These are phyloP conservation scores for Salvia sclarea DNA, from an alignment of 305 asterid species.

Conservation along the genomic window DNA sequence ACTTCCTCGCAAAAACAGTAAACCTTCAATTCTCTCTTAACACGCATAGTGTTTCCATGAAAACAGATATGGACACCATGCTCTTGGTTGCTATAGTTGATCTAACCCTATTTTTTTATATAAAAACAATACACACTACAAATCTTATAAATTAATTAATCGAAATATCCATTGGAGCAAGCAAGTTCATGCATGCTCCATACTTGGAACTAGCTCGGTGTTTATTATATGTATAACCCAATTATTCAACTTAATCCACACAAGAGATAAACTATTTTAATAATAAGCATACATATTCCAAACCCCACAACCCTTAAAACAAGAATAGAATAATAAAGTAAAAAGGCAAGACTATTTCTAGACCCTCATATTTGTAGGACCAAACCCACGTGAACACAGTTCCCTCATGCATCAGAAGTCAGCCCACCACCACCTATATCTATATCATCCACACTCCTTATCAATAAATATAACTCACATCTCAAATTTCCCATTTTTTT, in stretches of 20 bases:
- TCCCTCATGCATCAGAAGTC: conserved; percentile 45
- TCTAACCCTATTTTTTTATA: too few relatives aligned
- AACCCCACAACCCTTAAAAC: not conserved
- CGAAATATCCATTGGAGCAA: conserved; percentile 3
- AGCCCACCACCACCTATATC: conserved; percentile 43
- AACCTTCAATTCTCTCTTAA: too few relatives aligned
- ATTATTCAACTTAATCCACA: conserved; percentile 47
- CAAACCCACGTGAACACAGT: conserved; percentile 59
- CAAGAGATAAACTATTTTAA: conserved; percentile 44
- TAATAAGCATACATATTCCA: conserved; percentile 8
- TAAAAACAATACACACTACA: too few relatives aligned
- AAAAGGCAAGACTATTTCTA: conserved; percentile 20
- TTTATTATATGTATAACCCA: conserved; percentile 33
- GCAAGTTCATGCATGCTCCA: conserved; percentile 44
- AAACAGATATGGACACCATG: too few relatives aligned
- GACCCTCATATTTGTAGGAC: conserved; percentile 42
- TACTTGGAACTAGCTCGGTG: conserved; percentile 26
- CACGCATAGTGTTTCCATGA: too few relatives aligned
- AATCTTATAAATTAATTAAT: not conserved
- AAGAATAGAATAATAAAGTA: conserved; percentile 9
- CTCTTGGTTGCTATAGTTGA: too few relatives aligned
- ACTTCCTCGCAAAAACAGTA: too few relatives aligned
- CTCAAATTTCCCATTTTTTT: not conserved
- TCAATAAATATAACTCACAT: not conserved
- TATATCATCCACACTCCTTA: not conserved